Evolutionary conservation across 176 grass and related monocot species (phyloP).

Genomic region (Carex scoparia): DNA sequence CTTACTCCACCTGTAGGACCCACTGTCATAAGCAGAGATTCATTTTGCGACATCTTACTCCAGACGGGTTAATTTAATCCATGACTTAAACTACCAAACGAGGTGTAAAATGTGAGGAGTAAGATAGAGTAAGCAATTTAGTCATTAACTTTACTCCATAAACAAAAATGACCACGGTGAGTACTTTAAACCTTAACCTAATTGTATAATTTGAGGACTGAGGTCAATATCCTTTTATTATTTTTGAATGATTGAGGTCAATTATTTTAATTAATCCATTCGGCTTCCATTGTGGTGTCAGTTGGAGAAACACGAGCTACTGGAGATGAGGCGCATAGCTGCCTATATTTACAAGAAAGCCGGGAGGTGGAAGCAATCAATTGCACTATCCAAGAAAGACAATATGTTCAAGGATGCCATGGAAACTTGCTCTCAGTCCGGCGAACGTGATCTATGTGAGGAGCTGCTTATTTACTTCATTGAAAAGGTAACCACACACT

Average conservation of each 20-base stretch:
- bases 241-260: background rate
- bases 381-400: constrained; percentile 90
- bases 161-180: background rate
- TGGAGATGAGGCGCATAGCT: constrained; percentile 97
- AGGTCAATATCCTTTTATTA: background rate
- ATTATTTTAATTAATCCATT: background rate
- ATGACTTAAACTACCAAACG: too few species aligned
- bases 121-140: too few species aligned
- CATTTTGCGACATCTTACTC: too few species aligned
- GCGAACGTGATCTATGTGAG: constrained; percentile 85
- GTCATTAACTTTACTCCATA: too few species aligned
- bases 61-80: too few species aligned
- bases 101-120: too few species aligned
- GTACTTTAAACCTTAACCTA: background rate
- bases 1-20: too few species aligned
- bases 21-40: too few species aligned
- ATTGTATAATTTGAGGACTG: background rate
- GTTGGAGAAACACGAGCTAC: constrained; percentile 93
- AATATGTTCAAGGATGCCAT: constrained; percentile 97
- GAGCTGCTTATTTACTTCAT: constrained; percentile 93
- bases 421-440: constrained; percentile 96
- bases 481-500: constrained; percentile 52
- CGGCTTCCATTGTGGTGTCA: constrained; percentile 9
- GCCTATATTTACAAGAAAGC: constrained; percentile 99
- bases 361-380: constrained; percentile 91